Evolutionary conservation across 306 rosid species (phyloP).

Genomic region (Cicer cuneatum): DNA sequence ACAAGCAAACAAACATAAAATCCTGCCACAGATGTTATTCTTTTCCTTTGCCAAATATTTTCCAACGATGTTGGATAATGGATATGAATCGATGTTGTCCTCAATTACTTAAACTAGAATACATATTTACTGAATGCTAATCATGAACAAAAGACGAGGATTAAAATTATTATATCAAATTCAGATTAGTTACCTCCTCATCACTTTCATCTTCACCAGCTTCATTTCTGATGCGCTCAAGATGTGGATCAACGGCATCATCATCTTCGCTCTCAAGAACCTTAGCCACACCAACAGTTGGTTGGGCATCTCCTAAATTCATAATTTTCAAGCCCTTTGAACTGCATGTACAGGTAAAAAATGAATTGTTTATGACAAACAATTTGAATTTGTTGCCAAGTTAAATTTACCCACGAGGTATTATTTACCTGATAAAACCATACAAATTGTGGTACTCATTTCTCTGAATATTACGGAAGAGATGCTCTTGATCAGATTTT

Average conservation of each 20-base stretch:
- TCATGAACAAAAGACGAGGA: not conserved
- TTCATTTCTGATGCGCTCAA: constrained; percentile 84
- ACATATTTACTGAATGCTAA: not conserved
- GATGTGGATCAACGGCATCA: constrained; percentile 98
- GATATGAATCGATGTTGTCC: not conserved
- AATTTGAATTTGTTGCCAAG: constrained; percentile 18
- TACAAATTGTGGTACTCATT: constrained; percentile 91
- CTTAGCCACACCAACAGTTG: constrained; percentile 72
- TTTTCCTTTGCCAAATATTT: constrained; percentile 14
- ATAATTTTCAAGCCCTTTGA: constrained; percentile 91
- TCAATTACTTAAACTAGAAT: not conserved
- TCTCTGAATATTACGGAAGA: constrained; percentile 93
- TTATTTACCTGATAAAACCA: constrained; percentile 81
- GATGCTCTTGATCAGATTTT: constrained; percentile 95
- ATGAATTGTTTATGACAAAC: constrained; percentile 38
- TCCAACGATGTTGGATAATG: constrained; percentile 13
- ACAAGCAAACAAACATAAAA: constrained; percentile 31
- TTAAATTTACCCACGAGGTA: constrained; percentile 36
- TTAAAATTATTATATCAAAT: constrained; percentile 1
- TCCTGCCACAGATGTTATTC: not conserved
- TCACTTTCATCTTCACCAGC: constrained; percentile 97
- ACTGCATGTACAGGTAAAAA: constrained; percentile 59
- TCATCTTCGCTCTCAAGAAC: constrained; percentile 86
- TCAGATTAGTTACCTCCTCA: constrained; percentile 75
- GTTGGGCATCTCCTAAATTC: constrained; percentile 80